Evolutionary conservation across 805 yeast species (phyloP).

Genomic region (Metschnikowia peoriensis): DNA sequence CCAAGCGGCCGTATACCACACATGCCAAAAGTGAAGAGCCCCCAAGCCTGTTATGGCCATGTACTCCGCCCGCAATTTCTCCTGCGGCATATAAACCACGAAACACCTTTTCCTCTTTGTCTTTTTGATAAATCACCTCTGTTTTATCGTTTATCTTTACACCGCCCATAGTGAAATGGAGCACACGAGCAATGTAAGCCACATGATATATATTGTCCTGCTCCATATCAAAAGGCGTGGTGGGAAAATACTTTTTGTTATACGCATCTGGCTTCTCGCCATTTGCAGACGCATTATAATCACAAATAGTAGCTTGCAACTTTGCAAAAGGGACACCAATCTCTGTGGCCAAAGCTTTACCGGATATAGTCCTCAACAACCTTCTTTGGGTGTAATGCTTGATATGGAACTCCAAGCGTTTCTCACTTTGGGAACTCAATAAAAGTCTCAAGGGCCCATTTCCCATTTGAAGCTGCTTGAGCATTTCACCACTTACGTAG

Average conservation of each 20-base stretch:
- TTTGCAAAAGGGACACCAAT: slow-evolving; percentile 31
- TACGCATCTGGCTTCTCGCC: slow-evolving; percentile 39
- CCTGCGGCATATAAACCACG: slow-evolving; percentile 44
- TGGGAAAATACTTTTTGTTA: slow-evolving; percentile 50
- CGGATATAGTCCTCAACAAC: slow-evolving; percentile 47
- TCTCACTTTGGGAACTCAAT: slow-evolving; percentile 46
- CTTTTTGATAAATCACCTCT: slow-evolving; percentile 32
- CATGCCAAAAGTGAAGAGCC: slow-evolving; percentile 46
- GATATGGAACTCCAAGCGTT: slow-evolving; percentile 47
- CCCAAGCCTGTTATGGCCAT: slow-evolving; percentile 44
- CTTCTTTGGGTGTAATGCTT: slow-evolving; percentile 57
- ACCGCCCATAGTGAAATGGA: slow-evolving; percentile 74
- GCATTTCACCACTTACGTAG: slow-evolving; percentile 57
- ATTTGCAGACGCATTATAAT: slow-evolving; percentile 42
- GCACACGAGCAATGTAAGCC: slow-evolving; percentile 53
- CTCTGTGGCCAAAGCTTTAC: slow-evolving; percentile 43
- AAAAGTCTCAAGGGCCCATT: slow-evolving; percentile 51
- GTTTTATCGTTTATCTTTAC: slow-evolving; percentile 51
- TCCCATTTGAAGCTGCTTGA: slow-evolving; percentile 37
- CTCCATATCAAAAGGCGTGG: slow-evolving; percentile 41
- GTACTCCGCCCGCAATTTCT: slow-evolving; percentile 47
- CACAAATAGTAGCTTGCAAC: slow-evolving; percentile 33
- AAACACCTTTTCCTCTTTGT: slow-evolving; percentile 26
- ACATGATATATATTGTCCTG: slow-evolving; percentile 43
- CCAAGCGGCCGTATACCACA: slow-evolving; percentile 43